A percentile compares a stretch with the other conserved stretches of the same genome.
Evolutionary conservation across 192 early-diverging fungal species (phyloP).

Genomic region (Coemansia sp.): DNA sequence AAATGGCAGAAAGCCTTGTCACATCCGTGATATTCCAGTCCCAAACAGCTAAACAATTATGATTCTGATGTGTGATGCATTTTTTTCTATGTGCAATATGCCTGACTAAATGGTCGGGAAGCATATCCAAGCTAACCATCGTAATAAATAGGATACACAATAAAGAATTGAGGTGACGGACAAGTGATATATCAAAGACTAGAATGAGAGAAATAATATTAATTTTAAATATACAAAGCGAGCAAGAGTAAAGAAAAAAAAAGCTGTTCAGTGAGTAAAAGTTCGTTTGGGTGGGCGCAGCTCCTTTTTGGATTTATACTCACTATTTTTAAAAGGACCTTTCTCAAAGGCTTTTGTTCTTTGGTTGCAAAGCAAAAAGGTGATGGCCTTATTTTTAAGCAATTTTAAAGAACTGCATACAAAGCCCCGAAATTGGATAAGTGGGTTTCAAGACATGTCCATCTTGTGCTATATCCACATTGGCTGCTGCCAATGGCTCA

Average conservation of each 20-base stretch:
- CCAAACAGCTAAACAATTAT: neutral
- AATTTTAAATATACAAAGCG: no score
- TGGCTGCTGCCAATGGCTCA: neutral
- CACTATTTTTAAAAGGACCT: neutral
- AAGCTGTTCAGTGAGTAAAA: no score
- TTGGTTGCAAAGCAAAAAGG: neutral
- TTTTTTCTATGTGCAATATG: neutral
- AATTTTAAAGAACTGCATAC: neutral
- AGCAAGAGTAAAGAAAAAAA: no score
- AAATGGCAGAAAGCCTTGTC: neutral
- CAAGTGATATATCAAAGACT: no score
- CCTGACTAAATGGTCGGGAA: neutral
- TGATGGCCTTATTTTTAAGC: neutral
- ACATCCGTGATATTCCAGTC: neutral
- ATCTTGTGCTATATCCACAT: neutral
- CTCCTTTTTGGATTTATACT: neutral
- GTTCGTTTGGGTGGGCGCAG: neutral
- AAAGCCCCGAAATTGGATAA: neutral
- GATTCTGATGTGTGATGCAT: neutral
- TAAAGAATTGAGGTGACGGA: no score
- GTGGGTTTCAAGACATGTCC: neutral
- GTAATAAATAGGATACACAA: neutral
- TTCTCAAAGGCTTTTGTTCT: neutral
- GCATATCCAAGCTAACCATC: neutral
- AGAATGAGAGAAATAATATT: no score